Percentiles rank a stretch among this genome's conserved stretches.
Evolutionary conservation across 345 rosid genomes (phyloP).

Genomic region (Brassica carinata): DNA sequence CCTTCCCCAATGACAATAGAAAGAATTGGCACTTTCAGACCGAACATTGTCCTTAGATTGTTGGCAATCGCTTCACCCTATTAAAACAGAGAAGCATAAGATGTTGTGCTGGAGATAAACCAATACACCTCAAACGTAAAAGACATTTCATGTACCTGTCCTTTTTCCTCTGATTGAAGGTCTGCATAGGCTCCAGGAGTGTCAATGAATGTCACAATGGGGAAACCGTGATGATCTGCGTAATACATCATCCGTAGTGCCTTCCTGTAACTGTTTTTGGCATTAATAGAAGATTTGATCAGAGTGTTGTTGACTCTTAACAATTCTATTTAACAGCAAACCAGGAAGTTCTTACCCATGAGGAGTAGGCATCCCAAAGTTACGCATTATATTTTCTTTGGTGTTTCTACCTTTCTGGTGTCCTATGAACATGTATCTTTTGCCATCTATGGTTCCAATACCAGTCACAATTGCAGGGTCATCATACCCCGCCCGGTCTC

Average conservation of each 20-base stretch:
- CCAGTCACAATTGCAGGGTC: conserved; percentile 98
- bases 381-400: conserved; percentile 89
- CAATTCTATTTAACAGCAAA: not conserved
- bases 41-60: conserved; percentile 94
- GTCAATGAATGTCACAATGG: conserved; percentile 78
- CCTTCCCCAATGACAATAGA: conserved; percentile 98
- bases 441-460: conserved; percentile 88
- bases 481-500: conserved; percentile 97
- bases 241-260: conserved; percentile 87
- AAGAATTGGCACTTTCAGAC: conserved; percentile 89
- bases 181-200: conserved; percentile 89
- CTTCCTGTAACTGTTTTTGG: conserved; percentile 70
- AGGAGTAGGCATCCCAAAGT: conserved; percentile 99
- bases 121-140: conserved; percentile 15
- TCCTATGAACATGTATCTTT: conserved; percentile 89
- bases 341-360: conserved; percentile 52
- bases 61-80: conserved; percentile 99
- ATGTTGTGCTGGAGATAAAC: conserved; percentile 7
- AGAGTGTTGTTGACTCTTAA: conserved; percentile 20
- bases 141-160: conserved; percentile 54
- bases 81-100: not conserved
- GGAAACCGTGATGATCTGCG: conserved; percentile 85
- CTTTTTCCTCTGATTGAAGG: conserved; percentile 73
- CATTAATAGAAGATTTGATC: conserved; percentile 16
- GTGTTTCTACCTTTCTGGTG: conserved; percentile 99